Percentiles rank a stretch among this genome's conserved stretches.
Conservation (phyloP, 1,284 basidiomycete genomes). For the Puccinia novopanici region DNA sequence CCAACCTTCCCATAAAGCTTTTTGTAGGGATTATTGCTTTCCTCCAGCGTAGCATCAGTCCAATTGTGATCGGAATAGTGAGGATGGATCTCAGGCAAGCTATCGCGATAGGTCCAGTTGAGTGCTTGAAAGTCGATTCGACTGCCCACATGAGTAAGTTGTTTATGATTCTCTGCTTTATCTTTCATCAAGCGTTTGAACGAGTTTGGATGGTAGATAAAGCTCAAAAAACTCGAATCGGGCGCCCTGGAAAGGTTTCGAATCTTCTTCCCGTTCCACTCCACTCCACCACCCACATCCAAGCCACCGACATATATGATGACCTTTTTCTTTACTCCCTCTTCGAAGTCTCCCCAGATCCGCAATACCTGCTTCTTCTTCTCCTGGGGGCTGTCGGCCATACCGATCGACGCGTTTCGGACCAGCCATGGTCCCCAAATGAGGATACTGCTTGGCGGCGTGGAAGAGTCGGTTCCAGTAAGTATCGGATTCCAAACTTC, state of each 20-base stretch:
- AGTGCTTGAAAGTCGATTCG: constrained; percentile 58
- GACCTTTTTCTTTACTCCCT: constrained; percentile 27
- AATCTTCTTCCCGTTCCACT: constrained; percentile 70
- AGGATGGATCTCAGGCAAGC: constrained; percentile 68
- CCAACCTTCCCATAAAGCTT: constrained; percentile 67
- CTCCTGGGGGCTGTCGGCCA: background rate
- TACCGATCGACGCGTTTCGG: constrained; percentile 24
- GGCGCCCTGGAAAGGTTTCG: constrained; percentile 55
- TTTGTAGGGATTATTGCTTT: constrained; percentile 70
- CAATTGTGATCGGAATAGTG: constrained; percentile 68
- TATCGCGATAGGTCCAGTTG: constrained; percentile 71
- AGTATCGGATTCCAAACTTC: constrained; percentile 49
- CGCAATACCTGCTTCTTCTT: background rate
- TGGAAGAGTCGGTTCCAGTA: background rate
- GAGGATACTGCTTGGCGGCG: constrained; percentile 17
- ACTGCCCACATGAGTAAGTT: constrained; percentile 31
- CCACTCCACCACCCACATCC: constrained; percentile 63
- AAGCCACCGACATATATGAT: constrained; percentile 62
- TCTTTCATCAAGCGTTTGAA: constrained; percentile 7
- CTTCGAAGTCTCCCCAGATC: constrained; percentile 42
- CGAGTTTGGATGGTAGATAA: constrained; percentile 60
- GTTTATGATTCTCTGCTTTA: background rate
- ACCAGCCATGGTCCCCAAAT: constrained; percentile 46
- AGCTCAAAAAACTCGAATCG: constrained; percentile 56
- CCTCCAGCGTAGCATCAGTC: constrained; percentile 69